A percentile compares a stretch with the other conserved stretches of the same genome.
Conservation (phyloP, 2,329 filamentous ascomycete genomes). For the Gnomoniopsis sp. region DNA sequence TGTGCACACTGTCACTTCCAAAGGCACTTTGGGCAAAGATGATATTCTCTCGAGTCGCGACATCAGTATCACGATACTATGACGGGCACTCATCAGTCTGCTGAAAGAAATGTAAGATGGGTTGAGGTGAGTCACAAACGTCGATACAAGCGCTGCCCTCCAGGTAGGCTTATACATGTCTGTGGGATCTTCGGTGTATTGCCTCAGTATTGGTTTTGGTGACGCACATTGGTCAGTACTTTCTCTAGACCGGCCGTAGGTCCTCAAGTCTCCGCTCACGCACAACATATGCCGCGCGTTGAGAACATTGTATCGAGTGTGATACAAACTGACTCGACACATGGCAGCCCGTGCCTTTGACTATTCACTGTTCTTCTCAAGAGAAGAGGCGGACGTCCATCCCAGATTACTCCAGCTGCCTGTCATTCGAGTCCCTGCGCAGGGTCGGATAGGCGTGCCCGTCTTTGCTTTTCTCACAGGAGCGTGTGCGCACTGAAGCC, state of each 20-base stretch:
- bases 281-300: neutral
- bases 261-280: too few relatives aligned
- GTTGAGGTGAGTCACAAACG: conserved; percentile 28
- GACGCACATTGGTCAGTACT: conserved; percentile 39
- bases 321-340: neutral
- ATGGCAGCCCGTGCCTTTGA: conserved; percentile 42
- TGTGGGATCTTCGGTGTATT: conserved; percentile 39
- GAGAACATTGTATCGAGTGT: neutral
- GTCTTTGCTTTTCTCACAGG: conserved; percentile 55
- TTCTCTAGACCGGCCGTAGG: neutral
- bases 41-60: too few relatives aligned
- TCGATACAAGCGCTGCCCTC: neutral
- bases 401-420: conserved; percentile 47
- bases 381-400: conserved; percentile 36
- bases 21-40: too few relatives aligned
- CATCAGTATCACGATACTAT: neutral
- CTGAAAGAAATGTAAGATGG: conserved; percentile 27
- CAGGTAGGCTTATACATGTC: neutral
- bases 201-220: conserved; percentile 50
- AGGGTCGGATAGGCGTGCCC: conserved; percentile 51
- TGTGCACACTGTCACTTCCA: too few relatives aligned
- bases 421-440: conserved; percentile 52
- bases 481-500: conserved; percentile 54
- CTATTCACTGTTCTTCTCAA: conserved; percentile 47
- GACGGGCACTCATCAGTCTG: conserved; percentile 9